Conservation (phyloP, 2,329 filamentous ascomycete species). For the Mycosphaerella sp. region DNA sequence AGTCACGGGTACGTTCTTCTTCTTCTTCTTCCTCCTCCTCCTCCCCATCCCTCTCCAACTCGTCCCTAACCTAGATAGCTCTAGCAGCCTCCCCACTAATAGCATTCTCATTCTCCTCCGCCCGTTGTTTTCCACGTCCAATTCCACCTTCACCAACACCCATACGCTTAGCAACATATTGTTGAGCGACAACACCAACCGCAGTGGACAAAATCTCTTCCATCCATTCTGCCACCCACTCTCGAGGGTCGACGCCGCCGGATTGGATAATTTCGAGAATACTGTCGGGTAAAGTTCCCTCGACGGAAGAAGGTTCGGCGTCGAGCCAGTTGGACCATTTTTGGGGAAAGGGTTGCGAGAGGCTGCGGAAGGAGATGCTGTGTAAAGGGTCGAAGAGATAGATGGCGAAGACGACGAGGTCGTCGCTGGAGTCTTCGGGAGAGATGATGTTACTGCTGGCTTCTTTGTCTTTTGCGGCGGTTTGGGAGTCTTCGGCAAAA, state of each 20-base stretch:
- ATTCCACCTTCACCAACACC: constrained; percentile 79
- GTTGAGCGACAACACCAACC: constrained; percentile 81
- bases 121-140: constrained; percentile 52
- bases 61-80: constrained; percentile 34
- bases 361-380: constrained; percentile 73
- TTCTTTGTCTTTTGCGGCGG: constrained; percentile 4
- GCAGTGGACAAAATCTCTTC: constrained; percentile 75
- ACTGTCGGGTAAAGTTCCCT: constrained; percentile 63
- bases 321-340: constrained; percentile 93
- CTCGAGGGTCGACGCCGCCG: constrained; percentile 77
- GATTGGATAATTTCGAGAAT: constrained; percentile 75
- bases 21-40: too few species aligned
- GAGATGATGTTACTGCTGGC: not conserved
- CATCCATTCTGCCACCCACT: constrained; percentile 97
- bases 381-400: constrained; percentile 86
- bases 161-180: constrained; percentile 93
- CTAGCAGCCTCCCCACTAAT: constrained; percentile 55
- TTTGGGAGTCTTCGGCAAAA: constrained; percentile 52
- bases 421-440: constrained; percentile 47
- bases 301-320: constrained; percentile 46
- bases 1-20: too few species aligned
- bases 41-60: too few species aligned
- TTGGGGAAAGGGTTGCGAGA: constrained; percentile 76
- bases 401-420: constrained; percentile 65
- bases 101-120: constrained; percentile 44